These are phyloP conservation scores for Podila clonocystis DNA, from an alignment of 192 early-diverging fungal species.

Conservation along the genomic window DNA sequence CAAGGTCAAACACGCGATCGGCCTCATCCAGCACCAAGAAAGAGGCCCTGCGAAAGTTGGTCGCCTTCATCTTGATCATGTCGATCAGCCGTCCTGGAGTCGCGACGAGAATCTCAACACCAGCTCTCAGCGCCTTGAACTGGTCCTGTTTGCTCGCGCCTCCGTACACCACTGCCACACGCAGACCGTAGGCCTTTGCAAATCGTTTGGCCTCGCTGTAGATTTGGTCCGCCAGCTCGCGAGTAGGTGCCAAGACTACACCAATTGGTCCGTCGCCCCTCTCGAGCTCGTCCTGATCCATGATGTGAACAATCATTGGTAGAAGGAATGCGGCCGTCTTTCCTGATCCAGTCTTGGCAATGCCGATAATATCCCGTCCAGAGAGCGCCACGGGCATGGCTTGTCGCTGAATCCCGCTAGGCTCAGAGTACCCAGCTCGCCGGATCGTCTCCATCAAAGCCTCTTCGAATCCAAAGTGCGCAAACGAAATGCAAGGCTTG, in stretches of 20 bases:
- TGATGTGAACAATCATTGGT: constrained; percentile 88
- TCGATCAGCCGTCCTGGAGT: constrained; percentile 91
- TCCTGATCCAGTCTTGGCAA: constrained; percentile 88
- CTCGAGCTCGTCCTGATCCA: constrained; percentile 82
- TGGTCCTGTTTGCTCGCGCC: constrained; percentile 87
- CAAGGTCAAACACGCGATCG: constrained; percentile 96
- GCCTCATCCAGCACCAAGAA: constrained; percentile 97
- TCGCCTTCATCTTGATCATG: constrained; percentile 89
- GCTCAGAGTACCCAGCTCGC: constrained; percentile 73
- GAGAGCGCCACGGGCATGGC: constrained; percentile 80
- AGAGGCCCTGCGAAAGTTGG: constrained; percentile 78
- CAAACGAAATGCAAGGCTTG: constrained; percentile 85
- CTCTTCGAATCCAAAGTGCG: constrained; percentile 86
- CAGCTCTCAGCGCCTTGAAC: constrained; percentile 79
- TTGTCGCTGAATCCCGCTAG: constrained; percentile 82
- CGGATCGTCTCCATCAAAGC: constrained; percentile 68
- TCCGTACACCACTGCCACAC: constrained; percentile 78
- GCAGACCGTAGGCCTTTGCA: constrained; percentile 77
- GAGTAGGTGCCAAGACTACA: constrained; percentile 79
- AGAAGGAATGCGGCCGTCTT: constrained; percentile 87
- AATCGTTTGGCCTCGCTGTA: constrained; percentile 83
- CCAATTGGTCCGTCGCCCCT: constrained; percentile 86
- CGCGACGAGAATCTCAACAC: constrained; percentile 83
- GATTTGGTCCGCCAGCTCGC: constrained; percentile 84
- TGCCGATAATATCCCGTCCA: constrained; percentile 86